Evolutionary conservation across 2,329 filamentous ascomycete species (phyloP).

Genomic region (Pseudogymnoascus sp.): DNA sequence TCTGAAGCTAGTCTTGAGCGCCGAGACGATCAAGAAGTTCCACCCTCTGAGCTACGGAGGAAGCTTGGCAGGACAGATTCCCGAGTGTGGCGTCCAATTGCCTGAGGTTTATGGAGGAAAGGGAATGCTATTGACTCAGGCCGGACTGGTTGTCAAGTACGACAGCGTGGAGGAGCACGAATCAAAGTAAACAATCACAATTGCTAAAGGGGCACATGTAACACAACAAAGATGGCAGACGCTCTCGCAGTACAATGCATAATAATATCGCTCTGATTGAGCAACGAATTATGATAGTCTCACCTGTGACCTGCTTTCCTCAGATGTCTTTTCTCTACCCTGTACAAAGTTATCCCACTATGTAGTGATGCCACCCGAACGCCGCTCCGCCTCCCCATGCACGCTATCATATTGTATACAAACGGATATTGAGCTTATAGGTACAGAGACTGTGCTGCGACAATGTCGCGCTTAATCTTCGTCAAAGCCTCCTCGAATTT

Average conservation of each 20-base stretch:
- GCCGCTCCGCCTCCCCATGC: constrained; percentile 5
- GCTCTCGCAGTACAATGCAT: background rate
- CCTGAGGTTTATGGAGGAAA: constrained; percentile 75
- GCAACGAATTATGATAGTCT: background rate
- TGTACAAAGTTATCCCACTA: constrained; percentile 3
- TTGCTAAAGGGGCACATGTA: background rate
- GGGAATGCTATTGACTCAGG: constrained; percentile 36
- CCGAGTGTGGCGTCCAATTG: constrained; percentile 52
- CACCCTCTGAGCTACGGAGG: constrained; percentile 68
- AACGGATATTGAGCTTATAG: constrained; percentile 43
- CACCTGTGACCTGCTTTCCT: background rate
- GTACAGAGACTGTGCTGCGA: constrained; percentile 89
- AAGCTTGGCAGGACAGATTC: constrained; percentile 54
- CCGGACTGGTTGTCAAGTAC: constrained; percentile 27
- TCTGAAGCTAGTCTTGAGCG: constrained; percentile 67
- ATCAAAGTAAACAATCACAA: constrained; percentile 9
- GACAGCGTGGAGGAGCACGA: constrained; percentile 14
- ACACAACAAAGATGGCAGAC: background rate
- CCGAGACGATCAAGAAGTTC: constrained; percentile 70
- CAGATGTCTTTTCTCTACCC: background rate
- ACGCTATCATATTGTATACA: constrained; percentile 8
- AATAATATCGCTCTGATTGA: constrained; percentile 1
- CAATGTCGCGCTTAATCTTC: constrained; percentile 87
- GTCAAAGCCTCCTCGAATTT: constrained; percentile 83
- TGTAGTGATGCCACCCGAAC: constrained; percentile 7